Evolutionary conservation across 768 basidiomycete genomes (phyloP), one percentile per base, ranked within the genome.

Genomic region (Mycena olivaceomarginata): DNA sequence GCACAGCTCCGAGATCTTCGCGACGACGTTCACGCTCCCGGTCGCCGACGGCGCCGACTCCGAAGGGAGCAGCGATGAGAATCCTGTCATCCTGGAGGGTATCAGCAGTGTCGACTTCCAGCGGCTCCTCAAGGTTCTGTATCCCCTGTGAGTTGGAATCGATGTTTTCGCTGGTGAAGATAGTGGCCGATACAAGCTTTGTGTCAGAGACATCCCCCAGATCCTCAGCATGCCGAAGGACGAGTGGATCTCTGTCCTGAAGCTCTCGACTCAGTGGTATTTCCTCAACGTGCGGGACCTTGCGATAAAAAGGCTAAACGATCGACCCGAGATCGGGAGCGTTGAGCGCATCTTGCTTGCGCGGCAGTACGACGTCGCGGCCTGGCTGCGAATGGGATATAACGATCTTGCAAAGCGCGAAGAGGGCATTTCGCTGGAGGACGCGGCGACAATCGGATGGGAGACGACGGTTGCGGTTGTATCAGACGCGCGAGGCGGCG

Each of bases 341-440:
- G 79, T 83, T 20, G 81, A 84, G 43, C 85, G 83, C 66, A 80
- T 88, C 51, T 65, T 65, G 2, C 79, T 88, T 2, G 85, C 85
- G 1, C 77, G 80, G 16, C 74, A 82, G 45, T 84, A 84, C 53
- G 80, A 84, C 18, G 84, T 90, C 12, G 67, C 80, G 8, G 46
- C 70, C 8, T 89, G 89, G 87, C 80, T 87, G 12, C 51, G 86
- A n/a, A 73, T 80, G 11, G 86, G 84, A 25, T 79, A 86, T 60
- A 77, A 53, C 8, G 80, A 82, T 15, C 76, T 87, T 22, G 81
- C 82, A 2, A 78, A 62, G 64, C 80, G 83, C n/a, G 67, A 75
- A 13, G 78, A 80, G 51, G 75, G 82, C 4, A 74, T 85, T 16
- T 75, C 68, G n/a, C 22, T 77, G 5, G 78, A 80, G 31, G 78